Evolutionary conservation across 345 rosid genomes (phyloP).

Genomic region (Acer negundo): DNA sequence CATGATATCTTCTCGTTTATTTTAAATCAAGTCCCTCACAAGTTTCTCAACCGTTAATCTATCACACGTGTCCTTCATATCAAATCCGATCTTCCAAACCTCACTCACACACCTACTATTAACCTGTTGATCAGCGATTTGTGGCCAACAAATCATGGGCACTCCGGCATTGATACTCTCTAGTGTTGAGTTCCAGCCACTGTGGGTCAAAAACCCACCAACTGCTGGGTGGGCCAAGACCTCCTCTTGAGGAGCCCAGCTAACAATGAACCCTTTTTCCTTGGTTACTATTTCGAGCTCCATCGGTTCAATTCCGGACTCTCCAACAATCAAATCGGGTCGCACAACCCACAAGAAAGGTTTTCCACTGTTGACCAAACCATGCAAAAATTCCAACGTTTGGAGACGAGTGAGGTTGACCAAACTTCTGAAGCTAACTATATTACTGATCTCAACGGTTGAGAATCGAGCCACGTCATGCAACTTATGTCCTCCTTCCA

Average conservation of each 20-base stretch:
- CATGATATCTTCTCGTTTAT: constrained; percentile 15
- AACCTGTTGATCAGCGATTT: constrained; percentile 37
- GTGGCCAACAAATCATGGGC: constrained; percentile 45
- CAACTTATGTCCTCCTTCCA: constrained; percentile 20
- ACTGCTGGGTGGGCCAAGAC: constrained; percentile 32
- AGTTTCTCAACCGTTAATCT: constrained; percentile 23
- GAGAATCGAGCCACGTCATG: constrained; percentile 26
- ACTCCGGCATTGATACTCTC: constrained; percentile 37
- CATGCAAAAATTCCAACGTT: constrained; percentile 28
- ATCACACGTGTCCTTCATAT: constrained; percentile 34
- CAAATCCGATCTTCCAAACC: constrained; percentile 38
- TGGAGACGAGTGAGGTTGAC: background rate
- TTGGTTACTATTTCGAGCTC: background rate
- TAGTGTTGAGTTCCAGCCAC: constrained; percentile 33
- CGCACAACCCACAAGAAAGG: constrained; percentile 30
- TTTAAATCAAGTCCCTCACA: constrained; percentile 27
- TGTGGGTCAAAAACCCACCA: constrained; percentile 43
- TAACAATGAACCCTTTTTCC: constrained; percentile 20
- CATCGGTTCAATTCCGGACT: background rate
- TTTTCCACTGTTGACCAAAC: constrained; percentile 21
- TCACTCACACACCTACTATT: constrained; percentile 37
- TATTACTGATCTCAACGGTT: constrained; percentile 9
- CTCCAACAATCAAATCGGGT: constrained; percentile 10
- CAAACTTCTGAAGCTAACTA: constrained; percentile 29
- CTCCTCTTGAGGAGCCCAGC: constrained; percentile 33